phyloP scores from a whole-genome alignment of 2,329 filamentous ascomycete species.

The Lachnellula occidentalis region DNA sequence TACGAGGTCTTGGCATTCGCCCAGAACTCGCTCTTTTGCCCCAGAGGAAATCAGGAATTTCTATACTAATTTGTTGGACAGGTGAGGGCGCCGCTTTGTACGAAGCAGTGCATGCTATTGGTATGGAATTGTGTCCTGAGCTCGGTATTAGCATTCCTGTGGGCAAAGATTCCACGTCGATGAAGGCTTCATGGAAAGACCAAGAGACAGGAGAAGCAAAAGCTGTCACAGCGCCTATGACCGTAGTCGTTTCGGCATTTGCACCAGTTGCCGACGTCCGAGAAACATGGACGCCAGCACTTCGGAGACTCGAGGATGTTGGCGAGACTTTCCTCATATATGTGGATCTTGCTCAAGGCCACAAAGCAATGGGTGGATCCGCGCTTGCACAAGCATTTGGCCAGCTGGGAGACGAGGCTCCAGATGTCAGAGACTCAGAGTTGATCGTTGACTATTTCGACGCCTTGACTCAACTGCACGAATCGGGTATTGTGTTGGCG shows the following conservation, averaged over 20 bases:
- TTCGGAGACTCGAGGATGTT: slow-evolving; percentile 77
- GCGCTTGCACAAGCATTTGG: slow-evolving; percentile 86
- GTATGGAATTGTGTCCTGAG: slow-evolving; percentile 83
- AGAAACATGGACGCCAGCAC: slow-evolving; percentile 89
- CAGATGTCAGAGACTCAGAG: slow-evolving; percentile 78
- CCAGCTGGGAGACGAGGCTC: slow-evolving; percentile 76
- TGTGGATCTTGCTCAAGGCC: slow-evolving; percentile 80
- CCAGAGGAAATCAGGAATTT: too few species aligned
- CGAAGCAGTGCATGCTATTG: slow-evolving; percentile 88
- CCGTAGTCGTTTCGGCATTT: slow-evolving; percentile 87
- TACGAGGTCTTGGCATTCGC: too few species aligned
- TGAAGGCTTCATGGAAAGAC: slow-evolving; percentile 96
- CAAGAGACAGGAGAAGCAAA: slow-evolving; percentile 58
- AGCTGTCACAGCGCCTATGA: slow-evolving; percentile 88
- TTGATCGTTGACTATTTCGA: slow-evolving; percentile 88
- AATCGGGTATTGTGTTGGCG: slow-evolving; percentile 71
- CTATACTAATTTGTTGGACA: too few species aligned
- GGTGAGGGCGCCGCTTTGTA: slow-evolving; percentile 87
- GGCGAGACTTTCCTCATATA: slow-evolving; percentile 85
- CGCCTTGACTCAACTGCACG: slow-evolving; percentile 64
- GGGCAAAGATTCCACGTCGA: slow-evolving; percentile 96
- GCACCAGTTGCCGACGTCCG: slow-evolving; percentile 74
- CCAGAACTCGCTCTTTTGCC: too few species aligned
- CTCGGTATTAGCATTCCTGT: slow-evolving; percentile 93
- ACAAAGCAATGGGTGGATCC: slow-evolving; percentile 81